Evolutionary conservation across 2,329 filamentous ascomycete species (phyloP).

Genomic region (Fusarium subtropicale): DNA sequence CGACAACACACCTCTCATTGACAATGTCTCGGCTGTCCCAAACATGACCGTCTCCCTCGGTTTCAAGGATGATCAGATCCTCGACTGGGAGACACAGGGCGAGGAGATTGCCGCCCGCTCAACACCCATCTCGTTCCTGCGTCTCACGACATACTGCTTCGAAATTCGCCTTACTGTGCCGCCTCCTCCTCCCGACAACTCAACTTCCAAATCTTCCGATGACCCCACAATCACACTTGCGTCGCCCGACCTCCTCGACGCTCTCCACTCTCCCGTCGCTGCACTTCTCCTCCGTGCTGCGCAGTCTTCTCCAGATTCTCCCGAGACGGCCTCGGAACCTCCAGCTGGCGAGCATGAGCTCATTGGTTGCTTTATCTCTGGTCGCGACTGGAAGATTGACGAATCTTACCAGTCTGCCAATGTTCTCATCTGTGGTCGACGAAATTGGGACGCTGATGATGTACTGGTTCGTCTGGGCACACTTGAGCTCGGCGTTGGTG

Average conservation of each 20-base stretch:
- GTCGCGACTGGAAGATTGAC: constrained; percentile 48
- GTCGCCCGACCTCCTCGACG: constrained; percentile 41
- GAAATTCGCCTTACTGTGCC: constrained; percentile 45
- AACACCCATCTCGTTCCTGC: constrained; percentile 49
- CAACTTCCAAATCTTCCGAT: constrained; percentile 22
- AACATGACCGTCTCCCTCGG: constrained; percentile 52
- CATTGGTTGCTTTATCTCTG: constrained; percentile 48
- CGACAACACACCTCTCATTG: constrained; percentile 45
- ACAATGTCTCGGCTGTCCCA: constrained; percentile 49
- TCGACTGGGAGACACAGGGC: constrained; percentile 54
- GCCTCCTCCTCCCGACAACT: constrained; percentile 10
- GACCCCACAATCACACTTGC: constrained; percentile 35
- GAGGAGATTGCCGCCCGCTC: constrained; percentile 47
- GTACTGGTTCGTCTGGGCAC: constrained; percentile 50
- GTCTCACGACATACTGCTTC: constrained; percentile 52
- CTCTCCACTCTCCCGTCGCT: constrained; percentile 33
- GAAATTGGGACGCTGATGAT: constrained; percentile 45
- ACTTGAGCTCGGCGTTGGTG: constrained; percentile 45
- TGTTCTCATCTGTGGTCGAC: constrained; percentile 48
- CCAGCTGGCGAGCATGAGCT: constrained; percentile 45
- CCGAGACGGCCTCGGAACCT: constrained; percentile 27
- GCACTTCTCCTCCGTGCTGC: constrained; percentile 41
- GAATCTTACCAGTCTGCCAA: constrained; percentile 46
- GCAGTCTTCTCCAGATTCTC: constrained; percentile 25
- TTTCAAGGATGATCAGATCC: constrained; percentile 50